Evolutionary conservation across 2,329 filamentous ascomycete species (phyloP).

Genomic region (Ambrosiella beaveri): DNA sequence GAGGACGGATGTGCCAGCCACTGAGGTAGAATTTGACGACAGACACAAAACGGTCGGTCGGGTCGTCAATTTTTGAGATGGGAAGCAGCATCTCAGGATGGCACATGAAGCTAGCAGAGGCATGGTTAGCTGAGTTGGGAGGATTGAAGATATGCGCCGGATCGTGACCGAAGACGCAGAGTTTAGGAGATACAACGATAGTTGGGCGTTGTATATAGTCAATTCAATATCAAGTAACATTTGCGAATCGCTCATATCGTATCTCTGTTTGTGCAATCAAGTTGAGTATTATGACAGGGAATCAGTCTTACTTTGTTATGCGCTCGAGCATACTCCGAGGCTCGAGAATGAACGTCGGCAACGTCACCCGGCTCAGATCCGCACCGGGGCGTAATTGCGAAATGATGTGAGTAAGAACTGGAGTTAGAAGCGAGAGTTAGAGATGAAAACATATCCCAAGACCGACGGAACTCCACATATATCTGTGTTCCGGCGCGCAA

Average conservation of each 20-base stretch:
- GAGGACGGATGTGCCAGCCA: constrained; percentile 96
- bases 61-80: constrained; percentile 76
- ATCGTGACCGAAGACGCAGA: too few species aligned
- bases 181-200: too few species aligned
- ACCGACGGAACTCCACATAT: neutral
- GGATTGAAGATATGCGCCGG: too few species aligned
- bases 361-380: constrained; percentile 80
- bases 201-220: too few species aligned
- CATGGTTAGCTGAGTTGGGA: neutral
- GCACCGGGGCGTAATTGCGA: constrained; percentile 90
- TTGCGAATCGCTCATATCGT: too few species aligned
- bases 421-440: neutral
- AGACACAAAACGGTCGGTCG: constrained; percentile 73
- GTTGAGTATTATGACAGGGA: neutral
- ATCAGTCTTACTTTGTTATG: constrained; percentile 69
- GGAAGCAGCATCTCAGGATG: constrained; percentile 89
- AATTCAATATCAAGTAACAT: too few species aligned
- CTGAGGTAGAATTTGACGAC: constrained; percentile 97
- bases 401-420: constrained; percentile 93
- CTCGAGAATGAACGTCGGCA: constrained; percentile 96
- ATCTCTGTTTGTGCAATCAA: too few species aligned
- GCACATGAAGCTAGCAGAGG: constrained; percentile 71
- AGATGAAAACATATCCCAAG: neutral
- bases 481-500: too few species aligned
- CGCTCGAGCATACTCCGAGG: constrained; percentile 95